Base-by-base conservation (phyloP, 2,329 filamentous ascomycete species). In the Phyllosticta ampelicida region DNA sequence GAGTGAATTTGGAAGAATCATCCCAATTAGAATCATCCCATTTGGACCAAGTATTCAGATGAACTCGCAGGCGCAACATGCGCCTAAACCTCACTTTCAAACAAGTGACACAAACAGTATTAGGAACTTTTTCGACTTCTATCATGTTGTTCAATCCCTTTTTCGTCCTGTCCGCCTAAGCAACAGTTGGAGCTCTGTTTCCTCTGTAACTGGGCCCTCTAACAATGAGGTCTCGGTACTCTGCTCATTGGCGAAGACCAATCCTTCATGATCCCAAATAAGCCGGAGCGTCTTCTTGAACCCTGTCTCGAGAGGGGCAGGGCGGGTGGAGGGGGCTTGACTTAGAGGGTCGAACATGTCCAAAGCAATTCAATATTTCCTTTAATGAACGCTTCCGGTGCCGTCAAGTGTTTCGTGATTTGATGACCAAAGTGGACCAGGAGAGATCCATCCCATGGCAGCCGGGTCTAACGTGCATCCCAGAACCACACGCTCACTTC, bases 241-340 rank as follows among this genome's bases (percentile, higher is more conserved):
- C 80, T 80, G 85, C 87, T 83, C 73, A 73, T 60, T 81, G 89
- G 90, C 90, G 86, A 79, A 95, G 82, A 95, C 74, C 72, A 64
- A 72, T 62, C 52, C 60, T 55, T 23, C 23, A 64, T 63, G 87
- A 89, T 89, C 88, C 86, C 89, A 86, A 95, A 94, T 96, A 96
- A 96, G 91, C 91, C 90, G 91, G 91, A 95, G 90, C 89, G 83
- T 83, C 85, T 86, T 85, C 84, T 91, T 86, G 82, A 89, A 85
- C 84, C 81, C 84, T 80, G 78, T 78, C 76, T 82, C 78, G 88
- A 95, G 76, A 95, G 87, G 83, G 78, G 72, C 72, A 75, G 78
- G 84, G 84, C 87, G 89, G 86, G 84, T 96, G 87, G 89, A 86
- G 83, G 85, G 81, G 78, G 89, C 83, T 95, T 96, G 91, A 95